These are phyloP conservation scores for Vitis hybrid DNA, from an alignment of 177 flowering plant genomes.

Conservation along the genomic window DNA sequence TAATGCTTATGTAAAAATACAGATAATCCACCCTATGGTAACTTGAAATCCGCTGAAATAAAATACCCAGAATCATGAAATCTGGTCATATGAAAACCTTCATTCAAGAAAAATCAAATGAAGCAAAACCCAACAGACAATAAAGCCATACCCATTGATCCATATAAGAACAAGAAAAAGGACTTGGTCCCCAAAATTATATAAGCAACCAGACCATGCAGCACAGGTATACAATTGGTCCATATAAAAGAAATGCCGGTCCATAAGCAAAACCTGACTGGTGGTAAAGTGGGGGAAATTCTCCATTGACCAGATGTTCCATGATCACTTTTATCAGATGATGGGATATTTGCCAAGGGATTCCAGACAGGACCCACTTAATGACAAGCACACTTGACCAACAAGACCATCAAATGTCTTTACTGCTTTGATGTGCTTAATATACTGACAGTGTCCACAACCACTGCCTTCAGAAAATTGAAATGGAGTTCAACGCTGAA, in stretches of 20 bases:
- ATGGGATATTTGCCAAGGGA: background rate
- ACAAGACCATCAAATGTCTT: background rate
- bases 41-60: too few relatives aligned
- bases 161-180: too few relatives aligned
- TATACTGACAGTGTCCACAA: background rate
- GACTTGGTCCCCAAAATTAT: too few relatives aligned
- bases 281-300: background rate
- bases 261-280: background rate
- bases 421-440: background rate
- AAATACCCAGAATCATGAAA: too few relatives aligned
- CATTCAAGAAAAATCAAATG: too few relatives aligned
- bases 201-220: too few relatives aligned
- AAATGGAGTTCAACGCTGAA: background rate
- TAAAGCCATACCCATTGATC: too few relatives aligned
- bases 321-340: conserved; percentile 1
- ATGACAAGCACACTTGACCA: background rate
- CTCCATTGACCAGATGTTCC: background rate
- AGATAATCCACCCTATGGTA: too few relatives aligned
- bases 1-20: too few relatives aligned
- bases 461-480: background rate
- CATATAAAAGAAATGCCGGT: background rate
- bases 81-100: too few relatives aligned
- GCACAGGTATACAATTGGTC: too few relatives aligned
- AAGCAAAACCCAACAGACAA: too few relatives aligned
- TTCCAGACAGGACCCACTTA: background rate